Base-by-base conservation (phyloP, 208 protist species). In the Hexamita inflata region DNA sequence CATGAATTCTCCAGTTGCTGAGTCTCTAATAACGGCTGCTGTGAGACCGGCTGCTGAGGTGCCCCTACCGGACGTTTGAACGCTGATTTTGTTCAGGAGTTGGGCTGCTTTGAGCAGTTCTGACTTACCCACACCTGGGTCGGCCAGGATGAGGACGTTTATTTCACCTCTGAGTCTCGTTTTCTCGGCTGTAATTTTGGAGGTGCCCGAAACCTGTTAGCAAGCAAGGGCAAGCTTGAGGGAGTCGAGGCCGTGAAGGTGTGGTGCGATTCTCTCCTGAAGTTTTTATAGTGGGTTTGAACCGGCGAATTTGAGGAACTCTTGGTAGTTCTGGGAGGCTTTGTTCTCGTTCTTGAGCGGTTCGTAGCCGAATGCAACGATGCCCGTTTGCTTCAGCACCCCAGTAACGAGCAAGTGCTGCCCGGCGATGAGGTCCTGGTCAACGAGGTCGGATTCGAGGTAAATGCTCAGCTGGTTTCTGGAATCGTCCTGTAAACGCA, bases 11-110 rank as follows among this genome's bases (percentile, higher is more conserved):
- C 85, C 73, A 53, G 81, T 84, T 34, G 86, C 32, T 13, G 75
- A 26, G 53, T 94, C 90, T 34, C 85, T 39, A 32, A 89, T 67
- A 34, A 79, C 68, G 49, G 59, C 42, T 24, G 77, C 77, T 24
- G 77, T 80, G 0, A 83, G 39, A 42, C 82, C 82, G 59, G 82
- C 81, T 7, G 92, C 91, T 13, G 90, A 93, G 7, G 92, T 93
- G 58, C 90, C 96, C 78, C 99, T 99, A 77, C 97, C 97, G 34
- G 88, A 94, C 7, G 97, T 99, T 80, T 98, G 99, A 32, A 99
- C 93, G n/a, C 39, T 32, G 57, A 88, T 60, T 35, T 15, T 15
- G 45, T 4, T 34, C 28, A 34, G 13, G 9, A 24, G 4, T 24
- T 7, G 19, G 30, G 68, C 68, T 9, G 11, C 41, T n/a, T 64